Percentiles rank a stretch among this genome's conserved stretches.
Evolutionary conservation across 768 basidiomycete species (phyloP).

Genomic region (Boletellus ananas): DNA sequence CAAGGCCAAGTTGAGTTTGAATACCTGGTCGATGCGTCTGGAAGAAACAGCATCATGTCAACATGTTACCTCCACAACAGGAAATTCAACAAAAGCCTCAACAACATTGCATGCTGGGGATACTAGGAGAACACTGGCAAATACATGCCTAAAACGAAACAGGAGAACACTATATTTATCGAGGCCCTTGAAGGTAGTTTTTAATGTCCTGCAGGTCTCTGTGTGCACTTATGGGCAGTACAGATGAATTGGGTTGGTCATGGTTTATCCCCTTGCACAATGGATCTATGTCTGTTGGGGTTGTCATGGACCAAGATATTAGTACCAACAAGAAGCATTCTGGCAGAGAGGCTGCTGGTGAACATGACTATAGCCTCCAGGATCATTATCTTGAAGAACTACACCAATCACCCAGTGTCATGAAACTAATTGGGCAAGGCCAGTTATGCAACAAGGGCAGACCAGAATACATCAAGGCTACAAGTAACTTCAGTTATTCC

Average conservation of each 20-base stretch:
- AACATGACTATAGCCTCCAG: neutral
- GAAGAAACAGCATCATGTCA: conserved; percentile 1
- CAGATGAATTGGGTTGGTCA: neutral
- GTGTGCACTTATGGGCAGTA: neutral
- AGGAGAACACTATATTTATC: neutral
- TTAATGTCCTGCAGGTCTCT: neutral
- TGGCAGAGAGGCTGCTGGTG: conserved; percentile 1
- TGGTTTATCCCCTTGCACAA: neutral
- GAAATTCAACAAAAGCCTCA: neutral
- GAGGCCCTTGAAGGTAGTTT: neutral
- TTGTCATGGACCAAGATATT: conserved; percentile 1
- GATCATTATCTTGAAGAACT: neutral
- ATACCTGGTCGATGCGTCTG: conserved; percentile 2
- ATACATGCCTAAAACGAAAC: neutral
- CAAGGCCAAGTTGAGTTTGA: neutral
- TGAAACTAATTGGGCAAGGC: neutral
- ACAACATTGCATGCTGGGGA: conserved; percentile 1
- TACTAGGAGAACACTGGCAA: neutral
- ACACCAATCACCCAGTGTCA: neutral
- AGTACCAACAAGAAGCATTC: conserved; percentile 1
- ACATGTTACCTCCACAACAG: neutral
- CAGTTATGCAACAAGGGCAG: neutral
- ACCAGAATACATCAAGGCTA: neutral
- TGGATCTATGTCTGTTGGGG: neutral
- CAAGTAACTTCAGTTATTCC: conserved; percentile 1